These are phyloP conservation scores for Speleostelium caveatum DNA, from an alignment of 78 protist species.

Conservation along the genomic window DNA sequence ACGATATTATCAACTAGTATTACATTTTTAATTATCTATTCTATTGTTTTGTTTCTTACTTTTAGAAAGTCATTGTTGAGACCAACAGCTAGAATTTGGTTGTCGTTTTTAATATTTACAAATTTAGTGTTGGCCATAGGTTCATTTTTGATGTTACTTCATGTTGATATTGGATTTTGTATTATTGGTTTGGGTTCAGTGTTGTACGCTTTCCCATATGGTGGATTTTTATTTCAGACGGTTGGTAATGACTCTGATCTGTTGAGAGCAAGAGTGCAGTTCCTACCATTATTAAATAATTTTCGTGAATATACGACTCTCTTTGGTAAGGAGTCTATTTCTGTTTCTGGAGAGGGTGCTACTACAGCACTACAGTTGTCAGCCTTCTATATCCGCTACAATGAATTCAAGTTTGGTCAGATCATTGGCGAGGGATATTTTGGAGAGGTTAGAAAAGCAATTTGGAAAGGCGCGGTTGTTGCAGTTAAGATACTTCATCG, in stretches of 20 bases:
- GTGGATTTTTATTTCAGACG: slow-evolving; percentile 56
- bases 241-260: slow-evolving; percentile 57
- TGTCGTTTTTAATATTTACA: slow-evolving; percentile 4
- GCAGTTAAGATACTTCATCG: slow-evolving; percentile 76
- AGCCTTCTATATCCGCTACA: slow-evolving; percentile 55
- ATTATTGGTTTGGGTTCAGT: slow-evolving; percentile 19
- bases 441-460: slow-evolving; percentile 79
- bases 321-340: slow-evolving; percentile 60
- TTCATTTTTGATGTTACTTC: background rate
- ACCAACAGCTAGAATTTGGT: slow-evolving; percentile 65
- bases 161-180: slow-evolving; percentile 40
- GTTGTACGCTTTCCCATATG: slow-evolving; percentile 34
- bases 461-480: slow-evolving; percentile 81
- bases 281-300: slow-evolving; percentile 56
- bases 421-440: slow-evolving; percentile 78
- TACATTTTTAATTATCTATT: slow-evolving; percentile 8
- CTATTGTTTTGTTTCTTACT: background rate
- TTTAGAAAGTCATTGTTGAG: slow-evolving; percentile 8
- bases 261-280: slow-evolving; percentile 59
- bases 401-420: slow-evolving; percentile 74
- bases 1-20: slow-evolving; percentile 9
- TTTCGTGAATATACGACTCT: slow-evolving; percentile 68
- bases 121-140: slow-evolving; percentile 3
- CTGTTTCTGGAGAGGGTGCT: slow-evolving; percentile 49
- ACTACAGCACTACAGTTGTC: slow-evolving; percentile 65